A percentile compares a stretch with the other conserved stretches of the same genome.
Evolutionary conservation across 345 rosid genomes (phyloP).

Genomic region (Corchorus olitorius): DNA sequence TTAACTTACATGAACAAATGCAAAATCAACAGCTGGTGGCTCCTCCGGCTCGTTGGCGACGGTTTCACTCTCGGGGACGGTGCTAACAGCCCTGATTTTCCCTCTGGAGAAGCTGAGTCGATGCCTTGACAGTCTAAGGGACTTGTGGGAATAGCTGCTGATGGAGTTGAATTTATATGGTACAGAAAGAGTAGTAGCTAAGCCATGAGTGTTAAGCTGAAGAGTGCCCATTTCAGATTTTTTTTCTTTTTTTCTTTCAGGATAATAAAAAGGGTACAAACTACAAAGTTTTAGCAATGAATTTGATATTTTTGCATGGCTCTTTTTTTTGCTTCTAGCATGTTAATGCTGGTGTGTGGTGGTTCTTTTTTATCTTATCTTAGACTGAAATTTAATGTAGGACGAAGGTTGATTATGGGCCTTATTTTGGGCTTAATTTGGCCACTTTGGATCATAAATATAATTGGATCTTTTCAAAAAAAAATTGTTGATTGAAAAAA

Average conservation of each 20-base stretch:
- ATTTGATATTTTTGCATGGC: conserved; percentile 24
- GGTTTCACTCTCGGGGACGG: conserved; percentile 45
- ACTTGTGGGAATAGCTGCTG: conserved; percentile 16
- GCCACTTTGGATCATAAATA: too few species aligned
- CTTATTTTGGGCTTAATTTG: not conserved
- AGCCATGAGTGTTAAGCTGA: conserved; percentile 52
- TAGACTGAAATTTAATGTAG: not conserved
- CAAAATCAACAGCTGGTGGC: conserved; percentile 66
- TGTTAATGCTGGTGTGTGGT: conserved; percentile 31
- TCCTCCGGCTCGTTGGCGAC: conserved; percentile 37
- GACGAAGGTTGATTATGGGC: not conserved
- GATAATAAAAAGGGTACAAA: conserved; percentile 1
- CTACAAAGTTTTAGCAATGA: not conserved
- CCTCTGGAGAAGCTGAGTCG: conserved; percentile 22
- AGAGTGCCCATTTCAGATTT: conserved; percentile 52
- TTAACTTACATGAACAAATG: conserved; percentile 79
- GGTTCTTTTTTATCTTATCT: conserved; percentile 45
- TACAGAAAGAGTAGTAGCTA: conserved; percentile 47
- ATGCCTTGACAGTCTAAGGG: conserved; percentile 30
- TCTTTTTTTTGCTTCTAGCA: conserved; percentile 5
- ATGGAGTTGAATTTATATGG: conserved; percentile 25
- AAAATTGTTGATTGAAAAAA: too few species aligned
- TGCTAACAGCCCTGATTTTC: conserved; percentile 50
- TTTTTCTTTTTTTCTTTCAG: conserved; percentile 10
- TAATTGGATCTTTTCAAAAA: too few species aligned